Base-by-base conservation (phyloP, 2,329 filamentous ascomycete genomes). In the Myriosclerotinia scirpicola region DNA sequence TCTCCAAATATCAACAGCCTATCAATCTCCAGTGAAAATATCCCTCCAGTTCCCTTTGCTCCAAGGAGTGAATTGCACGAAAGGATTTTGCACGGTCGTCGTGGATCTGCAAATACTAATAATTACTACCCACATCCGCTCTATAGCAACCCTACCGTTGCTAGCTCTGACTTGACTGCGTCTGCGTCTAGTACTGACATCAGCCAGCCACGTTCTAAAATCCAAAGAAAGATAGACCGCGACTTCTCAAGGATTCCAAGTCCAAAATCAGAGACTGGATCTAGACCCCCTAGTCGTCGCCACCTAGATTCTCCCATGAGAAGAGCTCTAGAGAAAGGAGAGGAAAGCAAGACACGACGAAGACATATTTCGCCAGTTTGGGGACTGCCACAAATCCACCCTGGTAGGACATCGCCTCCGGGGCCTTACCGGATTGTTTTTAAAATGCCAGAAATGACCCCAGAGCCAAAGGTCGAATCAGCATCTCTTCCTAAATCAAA, bases 401-500 rank as follows among this genome's bases (percentile, higher is more conserved):
- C 71, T 63, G 69, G 70, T 58, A 34, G 44, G 12, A 67, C 61
- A 20, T 60, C 59, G 26, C 68, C 63, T 54, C 40, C 63, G 3
- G 66, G 64, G 53, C 53, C 69, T 50, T 48, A 20, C 30, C 58
- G n/a, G n/a, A 50, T 22, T 17, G 30, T 11, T 20, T 38, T 26
- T 22, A 22, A 26, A 50, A 38, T 71, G 26, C 64, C 70, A 14
- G 63, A 67, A 7, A 65, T 65, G 1, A 70, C 71, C 8, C 70
- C 71, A 22, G 70, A 70, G 8, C 50, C 69, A 9, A 52, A 50
- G 11, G 64, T 38, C 15, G 30, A 20, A 34, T 66, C 64, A 22
- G 42, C 56, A 62, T 42, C n/a, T 60, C 48, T 68, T 54, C 79
- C 82, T 9, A 82, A 77, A 66, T 82, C 82, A 7, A 77, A 77